These are phyloP conservation scores for Colletotrichum destructivum DNA, from an alignment of 2,329 filamentous ascomycete genomes.

Conservation along the genomic window DNA sequence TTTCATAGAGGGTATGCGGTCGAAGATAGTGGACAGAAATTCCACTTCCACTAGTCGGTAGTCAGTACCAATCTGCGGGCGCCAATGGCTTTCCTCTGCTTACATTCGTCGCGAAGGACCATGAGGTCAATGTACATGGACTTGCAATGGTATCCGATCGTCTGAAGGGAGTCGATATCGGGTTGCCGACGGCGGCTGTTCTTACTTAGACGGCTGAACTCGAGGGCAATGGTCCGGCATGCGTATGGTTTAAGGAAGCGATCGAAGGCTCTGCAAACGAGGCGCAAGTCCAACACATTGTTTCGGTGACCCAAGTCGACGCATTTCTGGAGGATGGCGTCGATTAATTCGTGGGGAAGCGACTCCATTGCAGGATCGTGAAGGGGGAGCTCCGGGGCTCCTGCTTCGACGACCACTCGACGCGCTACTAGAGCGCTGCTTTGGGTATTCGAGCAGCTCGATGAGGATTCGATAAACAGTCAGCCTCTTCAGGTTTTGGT, in stretches of 20 bases:
- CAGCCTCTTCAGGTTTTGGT: background rate
- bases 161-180: conserved; percentile 59
- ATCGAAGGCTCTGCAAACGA: conserved; percentile 66
- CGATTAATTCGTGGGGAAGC: conserved; percentile 64
- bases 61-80: conserved; percentile 7
- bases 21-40: conserved; percentile 63
- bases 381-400: conserved; percentile 14
- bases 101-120: conserved; percentile 67
- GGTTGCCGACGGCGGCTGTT: conserved; percentile 52
- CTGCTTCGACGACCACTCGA: background rate
- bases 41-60: conserved; percentile 61
- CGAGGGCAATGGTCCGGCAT: conserved; percentile 64
- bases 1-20: conserved; percentile 61
- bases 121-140: conserved; percentile 67
- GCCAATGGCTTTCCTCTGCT: background rate
- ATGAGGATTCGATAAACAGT: background rate
- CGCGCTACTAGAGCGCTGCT: background rate
- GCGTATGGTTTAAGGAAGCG: conserved; percentile 60
- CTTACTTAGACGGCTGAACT: conserved; percentile 64
- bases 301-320: conserved; percentile 62
- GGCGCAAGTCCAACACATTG: conserved; percentile 59
- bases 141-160: conserved; percentile 63
- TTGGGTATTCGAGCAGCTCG: background rate
- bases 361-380: conserved; percentile 56
- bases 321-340: conserved; percentile 61